A percentile compares a stretch with the other conserved stretches of the same genome.
phyloP scores from a whole-genome alignment of 2,329 filamentous ascomycete genomes.

The Diaporthe aspalathi region DNA sequence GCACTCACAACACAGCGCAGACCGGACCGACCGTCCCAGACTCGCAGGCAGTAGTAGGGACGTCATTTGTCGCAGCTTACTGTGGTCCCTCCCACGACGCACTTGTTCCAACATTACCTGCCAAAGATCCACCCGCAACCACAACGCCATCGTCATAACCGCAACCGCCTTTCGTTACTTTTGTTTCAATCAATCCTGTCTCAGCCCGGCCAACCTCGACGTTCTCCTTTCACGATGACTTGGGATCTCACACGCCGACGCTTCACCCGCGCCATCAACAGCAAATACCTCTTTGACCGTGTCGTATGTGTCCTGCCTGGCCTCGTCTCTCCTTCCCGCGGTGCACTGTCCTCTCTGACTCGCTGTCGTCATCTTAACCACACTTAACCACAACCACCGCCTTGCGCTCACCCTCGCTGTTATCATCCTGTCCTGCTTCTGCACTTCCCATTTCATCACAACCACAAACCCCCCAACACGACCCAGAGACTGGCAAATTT shows the following conservation, averaged over 20 bases:
- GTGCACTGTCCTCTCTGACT: conserved; percentile 27
- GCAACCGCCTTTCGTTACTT: not conserved
- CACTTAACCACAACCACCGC: no score
- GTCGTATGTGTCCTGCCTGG: conserved; percentile 70
- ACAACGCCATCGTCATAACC: conserved; percentile 27
- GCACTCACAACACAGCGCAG: not conserved
- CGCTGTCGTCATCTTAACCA: conserved; percentile 38
- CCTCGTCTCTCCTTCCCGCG: conserved; percentile 15
- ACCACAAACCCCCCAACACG: not conserved
- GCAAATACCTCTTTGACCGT: conserved; percentile 78
- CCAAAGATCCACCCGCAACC: conserved; percentile 23
- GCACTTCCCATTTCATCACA: not conserved
- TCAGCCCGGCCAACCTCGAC: not conserved
- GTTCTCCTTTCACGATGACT: conserved; percentile 56
- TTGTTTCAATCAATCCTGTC: conserved; percentile 15
- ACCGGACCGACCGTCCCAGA: not conserved
- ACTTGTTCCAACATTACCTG: conserved; percentile 9
- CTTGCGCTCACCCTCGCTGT: conserved; percentile 5
- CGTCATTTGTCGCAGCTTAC: conserved; percentile 28
- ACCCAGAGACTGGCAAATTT: not conserved
- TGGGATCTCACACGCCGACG: conserved; percentile 71
- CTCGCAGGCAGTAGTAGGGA: conserved; percentile 6
- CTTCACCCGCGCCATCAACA: conserved; percentile 74
- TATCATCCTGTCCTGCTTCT: not conserved
- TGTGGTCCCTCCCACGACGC: not conserved